Evolutionary conservation across 495 filamentous ascomycete species (phyloP).

Genomic region (Penicillium atrosanguineum): DNA sequence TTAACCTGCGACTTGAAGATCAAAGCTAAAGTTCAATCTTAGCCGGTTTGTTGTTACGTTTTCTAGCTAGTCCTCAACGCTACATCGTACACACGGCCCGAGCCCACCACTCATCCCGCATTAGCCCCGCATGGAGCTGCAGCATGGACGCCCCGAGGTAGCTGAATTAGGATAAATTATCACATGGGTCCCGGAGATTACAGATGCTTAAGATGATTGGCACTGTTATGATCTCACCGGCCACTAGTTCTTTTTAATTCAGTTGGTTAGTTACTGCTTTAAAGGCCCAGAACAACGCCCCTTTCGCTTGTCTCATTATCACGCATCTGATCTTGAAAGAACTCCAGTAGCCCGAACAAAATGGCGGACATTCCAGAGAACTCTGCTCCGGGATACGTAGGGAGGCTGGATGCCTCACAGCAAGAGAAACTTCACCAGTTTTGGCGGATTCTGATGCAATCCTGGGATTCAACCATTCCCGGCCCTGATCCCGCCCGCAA

Average conservation of each 20-base stretch:
- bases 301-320: not conserved
- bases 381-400: slow-evolving; percentile 10
- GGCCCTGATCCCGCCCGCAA: slow-evolving; percentile 1
- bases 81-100: not conserved
- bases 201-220: not conserved
- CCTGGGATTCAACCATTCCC: slow-evolving; percentile 14
- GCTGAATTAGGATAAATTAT: not conserved
- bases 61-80: not conserved
- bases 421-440: slow-evolving; percentile 14
- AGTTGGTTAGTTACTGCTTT: not conserved
- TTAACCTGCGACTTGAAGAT: not conserved
- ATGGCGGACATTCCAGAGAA: slow-evolving; percentile 2
- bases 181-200: slow-evolving; percentile 2
- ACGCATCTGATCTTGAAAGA: not conserved
- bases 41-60: not conserved
- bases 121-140: slow-evolving; percentile 2
- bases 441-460: slow-evolving; percentile 19
- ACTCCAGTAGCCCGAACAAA: not conserved
- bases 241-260: not conserved
- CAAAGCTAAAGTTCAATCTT: not conserved
- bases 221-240: not conserved
- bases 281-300: not conserved
- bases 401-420: slow-evolving; percentile 13
- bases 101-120: slow-evolving; percentile 2
- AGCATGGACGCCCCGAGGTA: slow-evolving; percentile 3